A percentile compares a stretch with the other conserved stretches of the same genome.
Conservation (phyloP, 257 asterid genomes). For the Cordia subcordata region DNA sequence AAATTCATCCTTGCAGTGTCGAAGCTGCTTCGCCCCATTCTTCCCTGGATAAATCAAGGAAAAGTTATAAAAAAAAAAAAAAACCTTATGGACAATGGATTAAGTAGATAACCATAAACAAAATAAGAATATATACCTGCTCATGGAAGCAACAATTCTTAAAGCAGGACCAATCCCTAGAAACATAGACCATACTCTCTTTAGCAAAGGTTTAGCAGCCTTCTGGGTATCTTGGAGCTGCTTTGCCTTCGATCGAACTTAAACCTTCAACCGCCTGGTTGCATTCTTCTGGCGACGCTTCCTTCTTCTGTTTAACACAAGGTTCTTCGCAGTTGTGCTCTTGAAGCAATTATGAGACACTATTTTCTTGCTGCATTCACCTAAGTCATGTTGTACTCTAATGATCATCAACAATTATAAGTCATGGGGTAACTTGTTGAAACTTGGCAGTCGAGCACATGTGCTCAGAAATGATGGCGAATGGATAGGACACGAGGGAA, state of each 20-base stretch:
- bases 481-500: too few species aligned
- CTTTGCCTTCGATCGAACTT: slow-evolving; percentile 66
- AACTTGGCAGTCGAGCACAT: too few species aligned
- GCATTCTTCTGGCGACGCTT: slow-evolving; percentile 97
- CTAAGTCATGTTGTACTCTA: slow-evolving; percentile 11
- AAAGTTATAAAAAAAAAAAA: slow-evolving; percentile 13
- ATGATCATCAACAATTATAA: too few species aligned
- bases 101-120: neutral
- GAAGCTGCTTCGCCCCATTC: slow-evolving; percentile 79
- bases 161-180: slow-evolving; percentile 97
- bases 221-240: slow-evolving; percentile 74
- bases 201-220: slow-evolving; percentile 44
- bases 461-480: too few species aligned
- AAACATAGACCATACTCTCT: slow-evolving; percentile 69
- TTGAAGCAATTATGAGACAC: slow-evolving; percentile 63
- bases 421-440: too few species aligned
- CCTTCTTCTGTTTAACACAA: slow-evolving; percentile 62
- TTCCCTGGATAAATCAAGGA: slow-evolving; percentile 41
- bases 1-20: slow-evolving; percentile 81
- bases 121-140: slow-evolving; percentile 54
- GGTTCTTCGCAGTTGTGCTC: slow-evolving; percentile 60
- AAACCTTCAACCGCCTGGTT: slow-evolving; percentile 96
- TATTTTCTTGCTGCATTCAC: slow-evolving; percentile 19
- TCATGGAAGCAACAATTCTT: slow-evolving; percentile 85
- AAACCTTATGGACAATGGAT: neutral